These are phyloP conservation scores for Ophiostoma tasmaniense DNA, from an alignment of 2,329 filamentous ascomycete genomes.

Conservation along the genomic window DNA sequence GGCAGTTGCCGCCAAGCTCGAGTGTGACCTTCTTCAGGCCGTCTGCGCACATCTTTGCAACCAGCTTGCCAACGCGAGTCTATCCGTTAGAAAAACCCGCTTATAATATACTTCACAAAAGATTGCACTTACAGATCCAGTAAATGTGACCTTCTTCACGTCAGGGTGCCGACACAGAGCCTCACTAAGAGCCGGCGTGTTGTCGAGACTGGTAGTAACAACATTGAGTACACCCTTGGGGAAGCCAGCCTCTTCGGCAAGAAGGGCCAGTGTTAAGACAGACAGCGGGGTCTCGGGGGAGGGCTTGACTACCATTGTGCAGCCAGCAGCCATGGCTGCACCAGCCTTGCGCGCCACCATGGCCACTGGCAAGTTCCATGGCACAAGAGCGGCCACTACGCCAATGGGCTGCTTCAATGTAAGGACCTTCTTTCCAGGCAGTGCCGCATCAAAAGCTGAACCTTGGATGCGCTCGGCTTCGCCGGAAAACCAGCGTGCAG, in stretches of 20 bases:
- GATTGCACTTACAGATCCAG: slow-evolving; percentile 39
- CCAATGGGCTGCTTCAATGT: slow-evolving; percentile 68
- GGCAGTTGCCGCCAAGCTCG: slow-evolving; percentile 63
- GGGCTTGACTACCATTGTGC: slow-evolving; percentile 68
- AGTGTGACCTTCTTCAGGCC: slow-evolving; percentile 57
- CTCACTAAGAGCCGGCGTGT: slow-evolving; percentile 33
- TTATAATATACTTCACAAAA: slow-evolving; percentile 24
- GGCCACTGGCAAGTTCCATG: slow-evolving; percentile 64
- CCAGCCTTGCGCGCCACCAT: slow-evolving; percentile 59
- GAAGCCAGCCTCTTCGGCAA: slow-evolving; percentile 43
- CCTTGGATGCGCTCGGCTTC: slow-evolving; percentile 47
- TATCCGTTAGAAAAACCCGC: slow-evolving; percentile 29
- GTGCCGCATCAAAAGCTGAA: slow-evolving; percentile 48
- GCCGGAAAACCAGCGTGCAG: slow-evolving; percentile 45
- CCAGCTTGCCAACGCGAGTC: slow-evolving; percentile 59
- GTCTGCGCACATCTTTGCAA: slow-evolving; percentile 27
- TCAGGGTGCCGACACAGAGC: slow-evolving; percentile 32
- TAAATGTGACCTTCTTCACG: slow-evolving; percentile 60
- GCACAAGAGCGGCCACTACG: slow-evolving; percentile 58
- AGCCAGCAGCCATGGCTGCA: slow-evolving; percentile 61
- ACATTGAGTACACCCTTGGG: slow-evolving; percentile 71
- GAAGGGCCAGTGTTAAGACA: slow-evolving; percentile 27
- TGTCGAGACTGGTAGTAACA: slow-evolving; percentile 60
- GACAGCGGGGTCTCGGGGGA: slow-evolving; percentile 43
- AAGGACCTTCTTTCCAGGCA: slow-evolving; percentile 55